Evolutionary conservation across 192 early-diverging fungal species (phyloP).

Genomic region (Piromyces finnis): DNA sequence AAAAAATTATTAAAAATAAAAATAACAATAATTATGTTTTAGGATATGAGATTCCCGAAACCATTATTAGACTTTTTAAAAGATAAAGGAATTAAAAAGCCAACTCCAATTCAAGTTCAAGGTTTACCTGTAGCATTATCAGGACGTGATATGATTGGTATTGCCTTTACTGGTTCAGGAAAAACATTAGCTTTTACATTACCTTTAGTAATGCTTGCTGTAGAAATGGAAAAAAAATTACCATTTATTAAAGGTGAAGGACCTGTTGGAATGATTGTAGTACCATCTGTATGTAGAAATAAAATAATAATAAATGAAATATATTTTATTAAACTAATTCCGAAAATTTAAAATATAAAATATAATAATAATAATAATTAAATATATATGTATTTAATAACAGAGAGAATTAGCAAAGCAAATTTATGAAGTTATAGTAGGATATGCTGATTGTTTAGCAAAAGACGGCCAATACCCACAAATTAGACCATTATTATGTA

Average conservation of each 20-base stretch:
- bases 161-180: conserved; percentile 94
- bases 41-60: conserved; percentile 71
- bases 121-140: conserved; percentile 80
- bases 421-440: conserved; percentile 69
- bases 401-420: conserved; percentile 88
- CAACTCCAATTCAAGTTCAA: conserved; percentile 93
- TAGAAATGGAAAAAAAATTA: conserved; percentile 76
- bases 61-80: conserved; percentile 61
- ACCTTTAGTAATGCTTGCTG: conserved; percentile 79
- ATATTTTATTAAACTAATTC: too few relatives aligned
- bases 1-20: too few relatives aligned
- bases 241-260: conserved; percentile 73
- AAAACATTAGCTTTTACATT: conserved; percentile 90
- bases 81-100: conserved; percentile 62
- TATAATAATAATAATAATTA: not conserved
- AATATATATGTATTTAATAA: not conserved
- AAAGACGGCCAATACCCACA: conserved; percentile 45
- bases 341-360: too few relatives aligned
- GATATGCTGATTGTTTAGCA: conserved; percentile 34
- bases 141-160: conserved; percentile 95
- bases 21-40: not conserved
- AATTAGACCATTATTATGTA: conserved; percentile 65
- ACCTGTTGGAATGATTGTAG: conserved; percentile 83
- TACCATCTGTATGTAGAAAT: conserved; percentile 54
- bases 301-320: too few relatives aligned